These are phyloP conservation scores for Mycena metata DNA, from an alignment of 768 basidiomycete genomes.

Conservation along the genomic window DNA sequence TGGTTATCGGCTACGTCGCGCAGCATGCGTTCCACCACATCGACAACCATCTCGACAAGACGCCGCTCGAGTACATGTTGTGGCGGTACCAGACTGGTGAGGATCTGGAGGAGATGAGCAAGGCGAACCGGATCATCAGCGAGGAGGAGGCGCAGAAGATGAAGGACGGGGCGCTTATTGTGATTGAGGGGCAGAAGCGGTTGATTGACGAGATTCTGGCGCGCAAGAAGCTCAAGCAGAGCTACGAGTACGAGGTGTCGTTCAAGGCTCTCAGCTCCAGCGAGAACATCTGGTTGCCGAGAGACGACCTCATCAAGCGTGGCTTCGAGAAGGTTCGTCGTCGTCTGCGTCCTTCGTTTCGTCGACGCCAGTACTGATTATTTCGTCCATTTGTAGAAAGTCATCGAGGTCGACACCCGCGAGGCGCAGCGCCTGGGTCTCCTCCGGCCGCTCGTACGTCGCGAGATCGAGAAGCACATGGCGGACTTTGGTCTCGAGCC, in stretches of 20 bases:
- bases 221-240: conserved; percentile 99
- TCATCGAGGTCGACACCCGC: conserved; percentile 96
- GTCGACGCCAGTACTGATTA: conserved; percentile 28
- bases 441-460: conserved; percentile 95
- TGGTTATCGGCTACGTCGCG: conserved; percentile 99
- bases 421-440: conserved; percentile 97
- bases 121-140: conserved; percentile 88
- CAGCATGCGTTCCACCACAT: conserved; percentile 99
- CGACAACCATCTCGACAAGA: conserved; percentile 98
- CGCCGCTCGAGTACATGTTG: conserved; percentile 98
- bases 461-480: conserved; percentile 99
- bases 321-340: conserved; percentile 88
- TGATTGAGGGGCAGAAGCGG: conserved; percentile 96
- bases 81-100: conserved; percentile 99
- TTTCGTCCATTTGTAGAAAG: conserved; percentile 69
- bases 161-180: conserved; percentile 90
- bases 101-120: conserved; percentile 96
- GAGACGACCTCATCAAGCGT: conserved; percentile 97
- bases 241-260: conserved; percentile 98
- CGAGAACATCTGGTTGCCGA: conserved; percentile 97
- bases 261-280: conserved; percentile 96
- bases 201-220: conserved; percentile 90
- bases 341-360: neutral
- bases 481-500: conserved; percentile 99
- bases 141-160: conserved; percentile 94